A percentile compares a stretch with the other conserved stretches of the same genome.
phyloP scores from a whole-genome alignment of 2,329 filamentous ascomycete species.

The Neonectria faginata region DNA sequence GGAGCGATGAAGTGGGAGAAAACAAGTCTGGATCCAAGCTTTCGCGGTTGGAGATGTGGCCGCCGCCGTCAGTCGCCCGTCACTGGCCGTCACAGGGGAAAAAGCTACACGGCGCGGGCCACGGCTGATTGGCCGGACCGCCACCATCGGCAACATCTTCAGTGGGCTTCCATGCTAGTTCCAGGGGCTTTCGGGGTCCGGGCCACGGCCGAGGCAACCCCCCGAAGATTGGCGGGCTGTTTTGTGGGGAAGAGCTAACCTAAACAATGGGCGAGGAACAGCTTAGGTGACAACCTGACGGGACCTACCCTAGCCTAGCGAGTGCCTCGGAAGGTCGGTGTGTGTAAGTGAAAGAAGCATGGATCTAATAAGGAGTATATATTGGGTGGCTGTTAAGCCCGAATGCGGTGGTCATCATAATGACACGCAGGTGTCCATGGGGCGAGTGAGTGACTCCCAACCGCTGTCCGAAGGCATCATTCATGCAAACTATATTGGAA shows the following conservation, averaged over 20 bases:
- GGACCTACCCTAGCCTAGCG: background rate
- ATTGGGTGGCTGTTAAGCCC: slow-evolving; percentile 10
- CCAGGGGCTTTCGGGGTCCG: slow-evolving; percentile 21
- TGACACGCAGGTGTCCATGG: background rate
- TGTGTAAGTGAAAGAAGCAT: background rate
- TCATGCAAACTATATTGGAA: background rate
- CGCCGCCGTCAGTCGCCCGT: slow-evolving; percentile 12
- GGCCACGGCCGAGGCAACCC: slow-evolving; percentile 17
- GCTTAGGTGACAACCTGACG: background rate
- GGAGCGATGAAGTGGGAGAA: slow-evolving; percentile 24
- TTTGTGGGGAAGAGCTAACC: slow-evolving; percentile 35
- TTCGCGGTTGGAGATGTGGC: slow-evolving; percentile 39
- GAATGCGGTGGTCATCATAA: slow-evolving; percentile 4
- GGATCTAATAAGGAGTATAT: background rate
- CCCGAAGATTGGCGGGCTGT: slow-evolving; percentile 21
- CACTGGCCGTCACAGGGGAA: slow-evolving; percentile 26
- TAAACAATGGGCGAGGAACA: slow-evolving; percentile 7
- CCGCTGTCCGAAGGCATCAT: background rate
- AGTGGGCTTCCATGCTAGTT: slow-evolving; percentile 6
- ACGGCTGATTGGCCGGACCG: slow-evolving; percentile 36
- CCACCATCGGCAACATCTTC: slow-evolving; percentile 10
- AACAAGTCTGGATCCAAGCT: slow-evolving; percentile 17
- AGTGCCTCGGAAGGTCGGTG: slow-evolving; percentile 15
- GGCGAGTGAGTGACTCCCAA: background rate
- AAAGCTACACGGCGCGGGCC: slow-evolving; percentile 26